Base-by-base conservation (phyloP, 441 rosid genomes). In the Jatropha podagrica region DNA sequence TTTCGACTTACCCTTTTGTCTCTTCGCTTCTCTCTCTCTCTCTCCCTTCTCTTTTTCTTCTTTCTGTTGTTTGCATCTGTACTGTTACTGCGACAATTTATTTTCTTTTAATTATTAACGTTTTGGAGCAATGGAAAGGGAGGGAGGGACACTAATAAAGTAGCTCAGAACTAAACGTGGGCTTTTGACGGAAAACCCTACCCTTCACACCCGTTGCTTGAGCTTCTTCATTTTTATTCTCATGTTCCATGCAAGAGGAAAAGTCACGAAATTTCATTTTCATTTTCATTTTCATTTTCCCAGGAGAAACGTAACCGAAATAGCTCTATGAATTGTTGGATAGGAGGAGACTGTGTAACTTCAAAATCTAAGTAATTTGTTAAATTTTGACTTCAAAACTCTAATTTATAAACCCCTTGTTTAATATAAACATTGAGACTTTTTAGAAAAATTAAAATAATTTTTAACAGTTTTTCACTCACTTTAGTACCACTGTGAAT, bases 1-100 rank as follows among this genome's bases (percentile, higher is more conserved):
- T 82, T 80, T 81, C 67, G 81, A 80, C 81, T 81, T 85, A 41
- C 76, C 81, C 79, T 83, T 86, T 84, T 88, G 92, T 88, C 90
- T 81, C 86, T 83, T 79, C 15, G 7, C 14, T 48, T 18, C 26
- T 14, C 65, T 5, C 64, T 17, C 32, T 32, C 10, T 20, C 40
- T 37, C 27, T 42, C 14, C 48, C 23, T 14, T 1, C 61, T 0
- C 14, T 18, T 26, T 58, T 48, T 37, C 18, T 55, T 4, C 59
- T 27, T 9, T 38, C 66, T 9, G 26, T 23, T 17, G 48, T 26
- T 74, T 38, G n/a, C 49, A 40, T 68, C 72, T 27, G 78, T 26
- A n/a, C 5, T 13, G 18, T 54, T 12, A 54, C n/a, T 42, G 49
- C 10, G 60, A 17, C 15, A 42, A 68, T 37, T 77, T 77, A 72